Conservation (phyloP, 208 protist species). For the Trichomonas tenax region DNA sequence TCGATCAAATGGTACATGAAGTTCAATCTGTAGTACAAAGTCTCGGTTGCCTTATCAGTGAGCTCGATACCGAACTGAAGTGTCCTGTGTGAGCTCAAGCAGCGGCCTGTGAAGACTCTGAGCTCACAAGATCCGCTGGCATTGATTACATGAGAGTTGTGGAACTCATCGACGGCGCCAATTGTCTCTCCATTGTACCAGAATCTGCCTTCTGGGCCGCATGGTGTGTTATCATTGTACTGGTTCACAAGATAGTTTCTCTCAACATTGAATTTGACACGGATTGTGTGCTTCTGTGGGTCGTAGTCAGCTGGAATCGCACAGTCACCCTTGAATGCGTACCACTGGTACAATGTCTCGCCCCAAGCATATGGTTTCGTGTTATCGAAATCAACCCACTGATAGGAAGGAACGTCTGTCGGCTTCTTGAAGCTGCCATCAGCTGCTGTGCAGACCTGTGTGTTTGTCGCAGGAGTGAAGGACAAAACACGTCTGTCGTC, state of each 20-base stretch:
- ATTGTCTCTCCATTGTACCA: not conserved
- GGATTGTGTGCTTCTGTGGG: not conserved
- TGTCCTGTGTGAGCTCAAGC: not conserved
- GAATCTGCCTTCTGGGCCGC: not conserved
- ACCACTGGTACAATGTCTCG: not conserved
- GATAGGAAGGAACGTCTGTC: too few relatives aligned
- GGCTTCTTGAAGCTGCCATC: too few relatives aligned
- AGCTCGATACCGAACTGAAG: not conserved
- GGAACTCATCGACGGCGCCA: not conserved
- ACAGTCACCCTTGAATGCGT: not conserved
- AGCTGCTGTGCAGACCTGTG: not conserved
- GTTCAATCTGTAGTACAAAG: not conserved
- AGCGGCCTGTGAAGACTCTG: not conserved
- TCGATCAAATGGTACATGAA: not conserved
- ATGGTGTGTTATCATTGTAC: not conserved
- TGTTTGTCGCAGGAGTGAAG: not conserved
- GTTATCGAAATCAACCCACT: too few relatives aligned
- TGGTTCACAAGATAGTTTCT: not conserved
- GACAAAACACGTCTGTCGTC: not conserved
- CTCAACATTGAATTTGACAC: not conserved
- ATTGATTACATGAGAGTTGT: not conserved
- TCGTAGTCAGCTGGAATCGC: not conserved
- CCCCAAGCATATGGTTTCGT: too few relatives aligned
- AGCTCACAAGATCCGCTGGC: not conserved
- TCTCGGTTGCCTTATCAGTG: not conserved